Base-by-base conservation (phyloP, 768 basidiomycete species). In the Termitomyces sp. region DNA sequence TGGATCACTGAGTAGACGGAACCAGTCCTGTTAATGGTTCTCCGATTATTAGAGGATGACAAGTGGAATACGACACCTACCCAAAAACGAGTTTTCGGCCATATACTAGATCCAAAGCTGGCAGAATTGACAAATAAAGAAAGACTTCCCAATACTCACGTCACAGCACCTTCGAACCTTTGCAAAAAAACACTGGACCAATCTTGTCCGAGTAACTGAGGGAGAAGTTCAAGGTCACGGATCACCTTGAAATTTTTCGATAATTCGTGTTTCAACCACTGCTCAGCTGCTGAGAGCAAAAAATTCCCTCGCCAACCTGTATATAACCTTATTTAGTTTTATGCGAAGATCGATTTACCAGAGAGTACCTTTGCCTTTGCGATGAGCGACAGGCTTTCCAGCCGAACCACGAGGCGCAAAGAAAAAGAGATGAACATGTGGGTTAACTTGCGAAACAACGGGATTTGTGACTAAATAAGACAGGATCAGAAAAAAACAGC, bases 201-300 rank as follows among this genome's bases (percentile, higher is more conserved):
- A 69, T 99, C 96, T 68, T 81, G 93, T 2, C 95, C 95, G 6
- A 96, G 76, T 3, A 98, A 65, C 58, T 93, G 88, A n/a, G 97
- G 97, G 55, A 98, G 78, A 22, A 99, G 81, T 68, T 99, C 97
- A 1, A 99, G 80, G 69, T 98, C 97, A 43, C 97, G 88, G 58
- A 99, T 99, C 52, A 98, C 91, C 75, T 92, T 94, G 80, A 96
- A 95, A 68, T 98, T 97, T 78, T 98, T 98, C 4, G 93, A 91
- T 13, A 99, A 76, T 68, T 98, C 96, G 44, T 97, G 83, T 69
- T 98, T 98, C 59, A 97, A 78, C 84, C 91, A 94, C 63, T 96
- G 94, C 69, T 98, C 94, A 4, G 89, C 88, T 1, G 94, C 94
- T 2, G 92, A 94, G 10, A 98, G 73, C 20, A 98, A 65, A 69